Base-by-base conservation (phyloP, 2,329 filamentous ascomycete species). In the Colletotrichum sp. region DNA sequence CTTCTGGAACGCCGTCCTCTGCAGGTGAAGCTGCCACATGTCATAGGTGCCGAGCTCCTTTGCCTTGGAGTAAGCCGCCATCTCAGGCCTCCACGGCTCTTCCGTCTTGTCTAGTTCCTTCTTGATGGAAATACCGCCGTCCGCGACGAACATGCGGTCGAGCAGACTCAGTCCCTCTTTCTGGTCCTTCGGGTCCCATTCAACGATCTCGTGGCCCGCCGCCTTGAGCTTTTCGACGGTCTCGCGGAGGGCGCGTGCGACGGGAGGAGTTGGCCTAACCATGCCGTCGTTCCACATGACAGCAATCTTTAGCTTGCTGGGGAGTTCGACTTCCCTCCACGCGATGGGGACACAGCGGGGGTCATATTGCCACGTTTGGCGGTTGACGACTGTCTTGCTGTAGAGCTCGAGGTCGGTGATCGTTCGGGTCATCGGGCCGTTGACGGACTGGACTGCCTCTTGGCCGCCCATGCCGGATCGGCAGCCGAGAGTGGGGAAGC, bases 211-310 rank as follows among this genome's bases (percentile, higher is more conserved):
- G 78, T 92, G 86, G 2, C 88, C 89, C 0, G 87, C 85, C 0
- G 80, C 82, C 52, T 83, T 79, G 16, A 93, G 83, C 65, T 82
- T 86, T 4, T 84, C 82, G 0, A 65, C 70, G 8, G 85, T 86
- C 0, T 90, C 83, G 8, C 85, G 81, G 12, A 94, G 81, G 2
- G 91, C 92, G 8, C 92, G 87, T 0, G 86, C 83, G 5, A 94
- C 87, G 0, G 93, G 93, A 4, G 93, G 93, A 67, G 94, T 93
- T 0, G 93, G 93, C 8, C 83, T 86, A 6, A 94, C 92, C 66
- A 92, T 86, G 12, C 89, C 90, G 80, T 95, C 93, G 81, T 93
- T 86, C 88, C 90, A 92, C 82, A 94, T 86, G 36, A 94, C 89
- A 6, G 86, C 93, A 69, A 95, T 85, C 58, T 86, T 89, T 28